A percentile compares a stretch with the other conserved stretches of the same genome.
Evolutionary conservation across 352 stramenopile genomes (phyloP).

Genomic region (Pythium brachiatum): DNA sequence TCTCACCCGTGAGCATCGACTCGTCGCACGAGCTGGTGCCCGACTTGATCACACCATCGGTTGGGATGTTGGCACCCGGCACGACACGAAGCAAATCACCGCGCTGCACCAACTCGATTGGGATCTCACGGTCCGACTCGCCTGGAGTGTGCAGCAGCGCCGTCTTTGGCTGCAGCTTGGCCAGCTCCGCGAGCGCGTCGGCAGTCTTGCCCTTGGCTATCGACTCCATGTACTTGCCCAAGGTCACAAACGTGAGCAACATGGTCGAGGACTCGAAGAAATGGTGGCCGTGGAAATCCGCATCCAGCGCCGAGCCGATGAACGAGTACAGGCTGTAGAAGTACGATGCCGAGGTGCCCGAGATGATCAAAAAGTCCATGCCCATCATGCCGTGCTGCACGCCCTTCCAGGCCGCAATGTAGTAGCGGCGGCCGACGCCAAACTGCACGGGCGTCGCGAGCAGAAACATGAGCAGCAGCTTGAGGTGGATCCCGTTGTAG

Average conservation of each 20-base stretch:
- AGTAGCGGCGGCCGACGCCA: conserved; percentile 72
- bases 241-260: conserved; percentile 83
- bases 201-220: conserved; percentile 85
- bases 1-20: conserved; percentile 85
- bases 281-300: conserved; percentile 72
- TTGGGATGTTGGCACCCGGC: conserved; percentile 76
- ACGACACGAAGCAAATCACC: conserved; percentile 70
- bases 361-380: conserved; percentile 89
- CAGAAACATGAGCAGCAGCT: conserved; percentile 82
- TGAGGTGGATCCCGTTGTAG: conserved; percentile 74
- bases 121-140: conserved; percentile 63
- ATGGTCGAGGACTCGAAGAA: conserved; percentile 89
- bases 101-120: conserved; percentile 82
- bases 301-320: conserved; percentile 53
- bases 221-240: conserved; percentile 89
- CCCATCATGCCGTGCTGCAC: conserved; percentile 83
- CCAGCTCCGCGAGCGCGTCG: conserved; percentile 65
- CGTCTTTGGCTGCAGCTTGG: conserved; percentile 77
- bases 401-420: conserved; percentile 79
- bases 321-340: conserved; percentile 83
- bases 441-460: conserved; percentile 85
- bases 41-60: conserved; percentile 74
- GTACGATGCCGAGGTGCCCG: conserved; percentile 84
- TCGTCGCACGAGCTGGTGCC: conserved; percentile 72
- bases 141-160: conserved; percentile 56